phyloP scores from a whole-genome alignment of 495 filamentous ascomycete species.

The Aspergillus biplanus region DNA sequence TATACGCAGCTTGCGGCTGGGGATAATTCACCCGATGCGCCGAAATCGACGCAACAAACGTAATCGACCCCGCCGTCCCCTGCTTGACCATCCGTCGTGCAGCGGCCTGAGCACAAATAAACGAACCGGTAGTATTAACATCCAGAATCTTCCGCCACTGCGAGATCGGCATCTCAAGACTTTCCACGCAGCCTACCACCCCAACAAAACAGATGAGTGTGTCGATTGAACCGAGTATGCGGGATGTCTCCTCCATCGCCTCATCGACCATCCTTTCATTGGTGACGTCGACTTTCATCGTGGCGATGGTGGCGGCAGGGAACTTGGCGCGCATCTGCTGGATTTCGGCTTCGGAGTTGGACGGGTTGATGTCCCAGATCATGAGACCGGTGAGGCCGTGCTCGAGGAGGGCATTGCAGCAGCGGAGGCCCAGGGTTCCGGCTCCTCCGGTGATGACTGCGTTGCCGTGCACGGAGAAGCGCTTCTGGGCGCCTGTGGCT shows the following conservation, averaged over 20 bases:
- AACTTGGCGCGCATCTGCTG: constrained; percentile 51
- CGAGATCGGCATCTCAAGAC: constrained; percentile 53
- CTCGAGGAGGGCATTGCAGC: constrained; percentile 66
- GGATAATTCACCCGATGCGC: constrained; percentile 58
- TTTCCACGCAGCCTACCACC: constrained; percentile 61
- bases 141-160: constrained; percentile 63
- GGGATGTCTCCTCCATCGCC: constrained; percentile 38
- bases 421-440: constrained; percentile 64
- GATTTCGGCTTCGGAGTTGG: constrained; percentile 15
- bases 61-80: constrained; percentile 57
- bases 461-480: background rate
- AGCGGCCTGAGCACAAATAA: constrained; percentile 64
- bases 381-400: constrained; percentile 66
- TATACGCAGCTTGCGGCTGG: constrained; percentile 48
- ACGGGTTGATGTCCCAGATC: constrained; percentile 52
- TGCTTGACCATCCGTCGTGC: constrained; percentile 46
- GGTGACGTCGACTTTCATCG: constrained; percentile 58
- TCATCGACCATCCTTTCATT: constrained; percentile 47
- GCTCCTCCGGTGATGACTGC: constrained; percentile 62
- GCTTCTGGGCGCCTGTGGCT: background rate
- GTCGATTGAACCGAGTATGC: constrained; percentile 54
- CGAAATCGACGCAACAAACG: constrained; percentile 67
- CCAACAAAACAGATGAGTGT: constrained; percentile 69
- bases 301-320: constrained; percentile 50
- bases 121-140: constrained; percentile 68